These are phyloP conservation scores for Vigna angularis DNA, from an alignment of 306 rosid genomes.

Conservation along the genomic window DNA sequence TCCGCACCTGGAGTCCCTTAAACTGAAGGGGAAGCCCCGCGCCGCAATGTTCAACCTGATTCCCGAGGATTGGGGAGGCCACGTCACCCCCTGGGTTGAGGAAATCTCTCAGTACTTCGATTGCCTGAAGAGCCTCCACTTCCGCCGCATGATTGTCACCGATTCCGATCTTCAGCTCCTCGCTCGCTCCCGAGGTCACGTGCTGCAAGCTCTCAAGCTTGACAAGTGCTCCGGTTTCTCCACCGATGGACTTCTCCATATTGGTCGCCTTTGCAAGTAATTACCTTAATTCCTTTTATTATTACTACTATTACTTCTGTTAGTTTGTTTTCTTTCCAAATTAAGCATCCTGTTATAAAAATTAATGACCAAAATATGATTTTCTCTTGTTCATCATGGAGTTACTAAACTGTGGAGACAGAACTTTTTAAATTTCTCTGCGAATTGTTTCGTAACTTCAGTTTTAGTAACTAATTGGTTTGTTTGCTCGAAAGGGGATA, in stretches of 20 bases:
- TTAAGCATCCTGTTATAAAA: neutral
- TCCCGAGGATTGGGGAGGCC: constrained; percentile 98
- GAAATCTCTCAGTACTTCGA: constrained; percentile 70
- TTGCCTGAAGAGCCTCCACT: constrained; percentile 77
- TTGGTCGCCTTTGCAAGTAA: constrained; percentile 83
- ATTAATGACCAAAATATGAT: neutral
- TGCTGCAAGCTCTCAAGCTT: constrained; percentile 71
- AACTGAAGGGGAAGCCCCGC: constrained; percentile 87
- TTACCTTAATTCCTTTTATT: neutral
- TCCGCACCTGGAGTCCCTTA: constrained; percentile 75
- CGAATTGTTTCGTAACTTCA: neutral
- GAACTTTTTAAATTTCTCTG: neutral
- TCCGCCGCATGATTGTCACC: constrained; percentile 86
- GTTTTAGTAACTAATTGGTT: neutral
- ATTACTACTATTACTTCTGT: no score
- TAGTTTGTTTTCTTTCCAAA: neutral
- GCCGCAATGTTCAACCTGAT: constrained; percentile 98
- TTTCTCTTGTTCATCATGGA: neutral
- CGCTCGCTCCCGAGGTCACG: constrained; percentile 72
- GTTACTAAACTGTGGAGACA: neutral
- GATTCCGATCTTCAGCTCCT: constrained; percentile 85
- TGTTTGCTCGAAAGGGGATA: neutral
- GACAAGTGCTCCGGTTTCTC: constrained; percentile 94
- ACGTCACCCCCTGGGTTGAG: constrained; percentile 80
- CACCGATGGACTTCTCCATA: constrained; percentile 69